Conservation (phyloP, 2,329 filamentous ascomycete genomes). For the Penicillium sp. region DNA sequence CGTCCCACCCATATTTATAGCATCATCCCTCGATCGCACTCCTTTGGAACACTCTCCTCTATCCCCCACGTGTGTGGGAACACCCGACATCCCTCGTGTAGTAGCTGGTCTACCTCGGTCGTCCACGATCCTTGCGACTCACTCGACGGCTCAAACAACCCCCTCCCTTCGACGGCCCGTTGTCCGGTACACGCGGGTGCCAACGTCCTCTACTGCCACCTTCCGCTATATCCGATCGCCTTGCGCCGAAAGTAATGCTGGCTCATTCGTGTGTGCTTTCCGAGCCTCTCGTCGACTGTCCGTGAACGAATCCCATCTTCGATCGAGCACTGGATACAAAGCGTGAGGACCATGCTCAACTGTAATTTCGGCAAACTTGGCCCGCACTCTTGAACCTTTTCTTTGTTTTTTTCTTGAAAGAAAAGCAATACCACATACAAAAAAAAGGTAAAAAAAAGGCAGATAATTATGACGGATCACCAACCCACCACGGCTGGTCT, state of each 20-base stretch:
- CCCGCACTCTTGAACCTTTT: slow-evolving; percentile 19
- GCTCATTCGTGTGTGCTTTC: slow-evolving; percentile 27
- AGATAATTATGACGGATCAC: slow-evolving; percentile 37
- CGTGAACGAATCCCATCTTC: slow-evolving; percentile 19
- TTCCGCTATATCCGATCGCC: slow-evolving; percentile 20
- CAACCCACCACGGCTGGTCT: slow-evolving; percentile 32
- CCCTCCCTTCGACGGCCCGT: slow-evolving; percentile 21
- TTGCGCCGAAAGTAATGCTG: slow-evolving; percentile 35
- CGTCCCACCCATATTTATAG: slow-evolving; percentile 18
- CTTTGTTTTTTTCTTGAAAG: background rate
- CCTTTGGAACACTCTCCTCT: slow-evolving; percentile 17
- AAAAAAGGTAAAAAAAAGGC: slow-evolving; percentile 15
- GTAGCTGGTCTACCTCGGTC: slow-evolving; percentile 35
- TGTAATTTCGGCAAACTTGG: slow-evolving; percentile 26
- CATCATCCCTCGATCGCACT: slow-evolving; percentile 14
- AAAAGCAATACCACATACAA: slow-evolving; percentile 5
- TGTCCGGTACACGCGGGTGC: slow-evolving; percentile 32
- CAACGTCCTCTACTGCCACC: slow-evolving; percentile 16
- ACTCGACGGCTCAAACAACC: background rate
- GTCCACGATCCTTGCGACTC: background rate
- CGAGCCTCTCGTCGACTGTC: slow-evolving; percentile 28
- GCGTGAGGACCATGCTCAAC: slow-evolving; percentile 32
- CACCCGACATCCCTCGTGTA: slow-evolving; percentile 27
- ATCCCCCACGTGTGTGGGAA: slow-evolving; percentile 22
- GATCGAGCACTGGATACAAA: slow-evolving; percentile 11